Conservation (phyloP, 2,329 filamentous ascomycete genomes). For the Exophiala oligosperma region DNA sequence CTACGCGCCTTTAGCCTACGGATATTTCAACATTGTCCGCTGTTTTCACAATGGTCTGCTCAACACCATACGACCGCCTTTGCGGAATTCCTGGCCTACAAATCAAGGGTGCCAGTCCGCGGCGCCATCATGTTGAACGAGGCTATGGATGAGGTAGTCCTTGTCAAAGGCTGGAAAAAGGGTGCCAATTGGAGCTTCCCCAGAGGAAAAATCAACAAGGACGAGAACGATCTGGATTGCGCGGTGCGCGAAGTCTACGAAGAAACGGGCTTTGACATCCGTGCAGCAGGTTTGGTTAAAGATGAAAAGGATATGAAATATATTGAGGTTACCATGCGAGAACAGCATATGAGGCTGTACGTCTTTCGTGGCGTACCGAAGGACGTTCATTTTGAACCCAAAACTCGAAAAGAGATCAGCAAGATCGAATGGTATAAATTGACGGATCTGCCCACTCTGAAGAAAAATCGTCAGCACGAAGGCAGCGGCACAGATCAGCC, state of each 20-base stretch:
- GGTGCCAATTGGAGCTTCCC: slow-evolving; percentile 96
- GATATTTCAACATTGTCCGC: slow-evolving; percentile 91
- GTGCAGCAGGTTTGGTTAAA: slow-evolving; percentile 72
- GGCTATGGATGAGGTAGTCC: slow-evolving; percentile 87
- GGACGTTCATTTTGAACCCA: slow-evolving; percentile 83
- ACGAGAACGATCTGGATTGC: slow-evolving; percentile 90
- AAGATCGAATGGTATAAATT: slow-evolving; percentile 95
- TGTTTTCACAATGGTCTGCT: slow-evolving; percentile 77
- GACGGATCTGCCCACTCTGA: slow-evolving; percentile 79
- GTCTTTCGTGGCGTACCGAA: slow-evolving; percentile 87
- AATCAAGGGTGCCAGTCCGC: slow-evolving; percentile 88
- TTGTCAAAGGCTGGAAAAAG: slow-evolving; percentile 99
- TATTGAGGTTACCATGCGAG: slow-evolving; percentile 85
- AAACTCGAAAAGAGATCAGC: slow-evolving; percentile 94
- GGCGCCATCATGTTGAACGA: slow-evolving; percentile 92
- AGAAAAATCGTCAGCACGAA: slow-evolving; percentile 69
- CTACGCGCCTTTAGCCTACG: slow-evolving; percentile 82
- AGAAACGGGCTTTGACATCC: slow-evolving; percentile 88
- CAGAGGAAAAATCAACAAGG: slow-evolving; percentile 95
- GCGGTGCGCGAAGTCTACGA: slow-evolving; percentile 93
- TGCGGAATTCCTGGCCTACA: slow-evolving; percentile 90
- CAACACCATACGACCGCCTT: slow-evolving; percentile 81
- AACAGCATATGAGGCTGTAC: slow-evolving; percentile 90
- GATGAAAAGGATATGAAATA: slow-evolving; percentile 72
- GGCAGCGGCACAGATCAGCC: slow-evolving; percentile 49